Conservation (phyloP, 2,329 filamentous ascomycete species). For the Rutstroemia sp. region DNA sequence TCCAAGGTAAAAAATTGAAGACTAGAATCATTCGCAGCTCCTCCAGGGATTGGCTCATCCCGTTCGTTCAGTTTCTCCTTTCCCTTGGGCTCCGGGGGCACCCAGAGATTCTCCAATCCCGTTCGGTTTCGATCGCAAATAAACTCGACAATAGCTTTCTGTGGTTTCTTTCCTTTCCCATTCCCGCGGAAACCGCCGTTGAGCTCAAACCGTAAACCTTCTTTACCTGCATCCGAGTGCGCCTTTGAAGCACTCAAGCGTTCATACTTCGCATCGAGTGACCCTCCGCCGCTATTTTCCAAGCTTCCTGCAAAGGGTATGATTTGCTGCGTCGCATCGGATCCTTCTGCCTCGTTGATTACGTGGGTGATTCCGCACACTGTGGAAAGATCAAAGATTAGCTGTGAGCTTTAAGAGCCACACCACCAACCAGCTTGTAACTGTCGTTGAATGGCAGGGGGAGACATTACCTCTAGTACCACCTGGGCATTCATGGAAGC, state of each 20-base stretch:
- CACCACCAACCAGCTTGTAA: background rate
- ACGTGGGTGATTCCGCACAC: constrained; percentile 69
- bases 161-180: constrained; percentile 45
- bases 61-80: constrained; percentile 26
- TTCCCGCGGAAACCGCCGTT: constrained; percentile 48
- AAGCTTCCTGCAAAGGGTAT: constrained; percentile 72
- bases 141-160: constrained; percentile 79
- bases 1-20: constrained; percentile 73
- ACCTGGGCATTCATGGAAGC: constrained; percentile 49
- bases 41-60: constrained; percentile 26
- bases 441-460: background rate
- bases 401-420: constrained; percentile 11
- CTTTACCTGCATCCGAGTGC: constrained; percentile 55
- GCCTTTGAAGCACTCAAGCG: constrained; percentile 59
- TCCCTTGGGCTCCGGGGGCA: constrained; percentile 39
- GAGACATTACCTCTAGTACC: constrained; percentile 55
- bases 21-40: constrained; percentile 43
- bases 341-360: constrained; percentile 41
- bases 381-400: constrained; percentile 27
- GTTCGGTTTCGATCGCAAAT: constrained; percentile 67
- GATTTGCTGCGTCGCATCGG: constrained; percentile 45
- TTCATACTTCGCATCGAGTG: constrained; percentile 58
- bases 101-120: constrained; percentile 66
- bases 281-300: constrained; percentile 45
- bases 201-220: constrained; percentile 66